These are phyloP conservation scores for Penicillium sp. DNA, from an alignment of 2,329 filamentous ascomycete genomes.

Conservation along the genomic window DNA sequence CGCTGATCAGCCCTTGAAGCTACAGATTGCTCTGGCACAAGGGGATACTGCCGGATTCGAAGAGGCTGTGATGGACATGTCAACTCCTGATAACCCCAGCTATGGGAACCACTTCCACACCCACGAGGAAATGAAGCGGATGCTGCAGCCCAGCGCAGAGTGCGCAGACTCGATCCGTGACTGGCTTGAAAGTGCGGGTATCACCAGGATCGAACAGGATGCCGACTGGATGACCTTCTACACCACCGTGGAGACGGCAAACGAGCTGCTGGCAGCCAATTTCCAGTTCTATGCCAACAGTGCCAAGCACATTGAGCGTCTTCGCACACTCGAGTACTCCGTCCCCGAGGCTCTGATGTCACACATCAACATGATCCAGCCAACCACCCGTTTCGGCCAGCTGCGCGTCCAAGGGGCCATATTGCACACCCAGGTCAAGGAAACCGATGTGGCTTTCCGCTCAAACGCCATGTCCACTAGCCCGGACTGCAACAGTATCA, in stretches of 20 bases:
- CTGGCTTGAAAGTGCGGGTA: constrained; percentile 47
- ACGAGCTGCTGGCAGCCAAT: constrained; percentile 38
- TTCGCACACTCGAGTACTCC: constrained; percentile 42
- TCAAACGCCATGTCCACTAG: constrained; percentile 13
- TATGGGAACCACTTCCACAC: constrained; percentile 51
- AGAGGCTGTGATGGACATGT: constrained; percentile 48
- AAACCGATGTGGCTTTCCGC: constrained; percentile 20
- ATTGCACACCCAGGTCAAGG: constrained; percentile 20
- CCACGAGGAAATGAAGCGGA: constrained; percentile 49
- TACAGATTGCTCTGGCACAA: constrained; percentile 39
- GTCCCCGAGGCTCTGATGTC: constrained; percentile 34
- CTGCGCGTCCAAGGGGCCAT: constrained; percentile 29
- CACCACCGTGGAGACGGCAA: constrained; percentile 36
- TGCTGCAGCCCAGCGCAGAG: constrained; percentile 46
- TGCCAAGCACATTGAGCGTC: constrained; percentile 26
- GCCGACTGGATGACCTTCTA: constrained; percentile 41
- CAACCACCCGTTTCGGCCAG: constrained; percentile 44
- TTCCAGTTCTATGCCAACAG: constrained; percentile 40
- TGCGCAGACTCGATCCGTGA: constrained; percentile 42
- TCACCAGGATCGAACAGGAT: constrained; percentile 35
- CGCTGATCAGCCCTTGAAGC: constrained; percentile 27
- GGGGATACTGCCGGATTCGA: constrained; percentile 42
- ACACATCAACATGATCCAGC: constrained; percentile 42
- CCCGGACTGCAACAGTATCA: constrained; percentile 42
- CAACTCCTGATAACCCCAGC: constrained; percentile 46